Conservation (phyloP, 176 grass and related monocot genomes). For the Thalia dealbata region DNA sequence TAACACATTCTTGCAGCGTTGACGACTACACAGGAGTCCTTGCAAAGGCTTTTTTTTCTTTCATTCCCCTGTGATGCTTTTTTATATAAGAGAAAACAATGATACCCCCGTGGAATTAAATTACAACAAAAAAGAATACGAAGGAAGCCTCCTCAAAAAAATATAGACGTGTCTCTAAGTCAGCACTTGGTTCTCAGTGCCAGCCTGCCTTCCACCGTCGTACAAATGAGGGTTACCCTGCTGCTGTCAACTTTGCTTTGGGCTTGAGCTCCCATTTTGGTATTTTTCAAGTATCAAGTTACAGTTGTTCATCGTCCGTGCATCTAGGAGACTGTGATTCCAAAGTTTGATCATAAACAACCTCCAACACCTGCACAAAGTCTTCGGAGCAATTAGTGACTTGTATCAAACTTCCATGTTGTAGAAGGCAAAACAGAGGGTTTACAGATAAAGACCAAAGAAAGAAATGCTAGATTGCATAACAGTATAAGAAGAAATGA, state of each 20-base stretch:
- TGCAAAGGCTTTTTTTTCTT: background rate
- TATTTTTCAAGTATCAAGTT: slow-evolving; percentile 42
- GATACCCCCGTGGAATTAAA: background rate
- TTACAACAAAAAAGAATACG: background rate
- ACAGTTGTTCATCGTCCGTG: slow-evolving; percentile 55
- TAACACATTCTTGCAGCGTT: background rate
- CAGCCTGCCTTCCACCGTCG: background rate
- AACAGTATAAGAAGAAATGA: background rate
- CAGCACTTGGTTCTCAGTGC: too few species aligned
- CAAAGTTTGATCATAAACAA: slow-evolving; percentile 91
- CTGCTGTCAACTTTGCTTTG: slow-evolving; percentile 17
- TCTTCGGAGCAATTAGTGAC: too few species aligned
- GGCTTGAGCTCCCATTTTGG: slow-evolving; percentile 18
- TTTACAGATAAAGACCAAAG: background rate
- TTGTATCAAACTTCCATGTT: too few species aligned
- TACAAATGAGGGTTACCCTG: background rate
- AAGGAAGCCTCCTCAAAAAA: slow-evolving; percentile 9
- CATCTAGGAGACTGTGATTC: slow-evolving; percentile 80
- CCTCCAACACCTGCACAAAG: slow-evolving; percentile 50
- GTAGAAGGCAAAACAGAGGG: too few species aligned
- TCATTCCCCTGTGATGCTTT: background rate
- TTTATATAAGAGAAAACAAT: slow-evolving; percentile 14
- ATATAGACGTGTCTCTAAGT: background rate
- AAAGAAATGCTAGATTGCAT: background rate
- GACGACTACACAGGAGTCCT: slow-evolving; percentile 9